Evolutionary conservation across 2,329 filamentous ascomycete genomes (phyloP).

Genomic region (Fusarium piperis): DNA sequence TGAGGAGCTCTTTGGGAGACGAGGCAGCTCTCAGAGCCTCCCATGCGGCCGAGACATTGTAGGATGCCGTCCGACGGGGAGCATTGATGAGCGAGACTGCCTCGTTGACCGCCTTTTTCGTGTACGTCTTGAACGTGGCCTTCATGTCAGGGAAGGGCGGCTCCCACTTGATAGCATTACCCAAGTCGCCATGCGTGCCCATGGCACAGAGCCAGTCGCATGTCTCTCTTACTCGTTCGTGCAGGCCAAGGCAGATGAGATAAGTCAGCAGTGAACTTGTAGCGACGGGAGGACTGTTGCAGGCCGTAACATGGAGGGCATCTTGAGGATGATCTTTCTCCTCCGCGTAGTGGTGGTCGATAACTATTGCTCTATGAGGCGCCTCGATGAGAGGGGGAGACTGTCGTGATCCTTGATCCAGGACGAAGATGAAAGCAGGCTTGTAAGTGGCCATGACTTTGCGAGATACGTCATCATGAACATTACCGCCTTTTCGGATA

Average conservation of each 20-base stretch:
- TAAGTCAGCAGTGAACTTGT: slow-evolving; percentile 73
- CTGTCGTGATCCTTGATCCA: slow-evolving; percentile 71
- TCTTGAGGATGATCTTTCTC: slow-evolving; percentile 65
- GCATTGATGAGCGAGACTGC: slow-evolving; percentile 73
- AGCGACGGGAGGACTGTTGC: slow-evolving; percentile 71
- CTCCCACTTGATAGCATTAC: slow-evolving; percentile 71
- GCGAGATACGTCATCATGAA: slow-evolving; percentile 65
- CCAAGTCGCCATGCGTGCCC: slow-evolving; percentile 74
- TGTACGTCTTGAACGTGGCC: slow-evolving; percentile 66
- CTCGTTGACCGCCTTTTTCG: slow-evolving; percentile 70
- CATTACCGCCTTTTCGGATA: slow-evolving; percentile 65
- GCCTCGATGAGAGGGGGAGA: slow-evolving; percentile 62
- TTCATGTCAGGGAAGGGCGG: slow-evolving; percentile 74
- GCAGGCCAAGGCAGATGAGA: slow-evolving; percentile 67
- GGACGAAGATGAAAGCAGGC: slow-evolving; percentile 68
- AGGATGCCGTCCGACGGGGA: slow-evolving; percentile 68
- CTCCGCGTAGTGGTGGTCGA: slow-evolving; percentile 71
- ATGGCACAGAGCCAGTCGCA: slow-evolving; percentile 72
- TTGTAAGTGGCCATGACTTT: slow-evolving; percentile 58
- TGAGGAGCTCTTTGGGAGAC: slow-evolving; percentile 61
- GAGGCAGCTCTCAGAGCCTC: slow-evolving; percentile 61
- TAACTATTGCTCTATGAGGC: slow-evolving; percentile 63
- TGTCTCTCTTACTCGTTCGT: slow-evolving; percentile 57
- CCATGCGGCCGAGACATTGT: slow-evolving; percentile 70
- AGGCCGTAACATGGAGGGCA: slow-evolving; percentile 67